Evolutionary conservation across 352 stramenopile species (phyloP), one percentile per base, ranked within the genome.

Genomic region (Ophiocytium majus): DNA sequence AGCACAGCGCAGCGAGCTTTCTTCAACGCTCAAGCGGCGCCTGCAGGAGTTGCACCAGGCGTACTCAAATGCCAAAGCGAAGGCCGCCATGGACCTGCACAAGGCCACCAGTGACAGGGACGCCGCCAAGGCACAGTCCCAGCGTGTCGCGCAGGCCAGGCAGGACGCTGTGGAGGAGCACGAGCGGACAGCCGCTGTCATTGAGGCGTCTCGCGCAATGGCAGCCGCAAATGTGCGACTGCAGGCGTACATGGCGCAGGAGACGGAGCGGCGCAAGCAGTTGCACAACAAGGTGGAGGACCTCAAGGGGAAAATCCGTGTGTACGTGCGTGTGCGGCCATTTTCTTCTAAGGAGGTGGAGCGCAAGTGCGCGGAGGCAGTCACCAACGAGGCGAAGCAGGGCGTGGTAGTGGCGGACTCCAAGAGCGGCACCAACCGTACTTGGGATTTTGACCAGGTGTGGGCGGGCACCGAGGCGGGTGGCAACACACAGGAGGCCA

Each of bases 401-500:
- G 82, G 85, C 28, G 75, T 91, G 0, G 82, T 82, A 10, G 81
- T 90, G 10, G 64, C 87, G 57, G 83, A 86, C 35, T n/a, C 76
- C 0, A 83, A 66, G 28, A 75, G 37, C 0, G 85, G 86, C 36
- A 81, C 76, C 9, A 88, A 83, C n/a, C 88, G 85, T 50, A 82
- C 63, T 0, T 91, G 87, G 66, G 80, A 86, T 36, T 93, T 43
- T 78, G 66, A 78, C 10, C 35, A 88, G 79, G 85, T 90, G n/a
- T 90, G 86, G 76, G 82, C 66, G n/a, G 84, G 85, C 66, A 66
- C 71, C 31, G 81, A 89, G 35, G 74, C 81, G 32, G 82, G 88
- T 71, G 89, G 87, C 19, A 93, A 94, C 85, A 90, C 84, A 28
- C 91, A 94, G 88, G 85, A 89, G n/a, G 87, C 82, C 71, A 82